These are phyloP conservation scores for Populus alba DNA, from an alignment of 345 rosid genomes.

Conservation along the genomic window DNA sequence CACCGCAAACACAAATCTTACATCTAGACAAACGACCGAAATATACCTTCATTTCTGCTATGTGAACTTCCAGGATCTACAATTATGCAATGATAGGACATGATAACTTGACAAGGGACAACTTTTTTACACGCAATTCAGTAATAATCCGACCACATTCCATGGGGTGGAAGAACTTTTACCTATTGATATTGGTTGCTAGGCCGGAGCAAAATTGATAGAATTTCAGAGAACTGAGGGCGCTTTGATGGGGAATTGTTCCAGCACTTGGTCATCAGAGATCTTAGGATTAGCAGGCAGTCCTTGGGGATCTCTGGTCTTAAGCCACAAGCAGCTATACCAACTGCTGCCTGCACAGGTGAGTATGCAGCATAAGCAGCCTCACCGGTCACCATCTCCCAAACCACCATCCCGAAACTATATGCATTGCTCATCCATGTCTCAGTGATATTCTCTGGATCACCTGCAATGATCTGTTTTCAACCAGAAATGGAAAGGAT, in stretches of 20 bases:
- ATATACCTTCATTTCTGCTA: constrained; percentile 21
- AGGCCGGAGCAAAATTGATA: constrained; percentile 45
- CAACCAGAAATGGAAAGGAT: constrained; percentile 14
- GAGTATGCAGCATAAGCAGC: constrained; percentile 82
- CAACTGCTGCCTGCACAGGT: constrained; percentile 96
- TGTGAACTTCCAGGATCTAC: constrained; percentile 16
- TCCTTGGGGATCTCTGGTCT: constrained; percentile 95
- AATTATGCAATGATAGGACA: constrained; percentile 3
- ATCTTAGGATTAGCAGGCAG: constrained; percentile 67
- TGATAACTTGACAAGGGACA: neutral
- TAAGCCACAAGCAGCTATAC: constrained; percentile 91
- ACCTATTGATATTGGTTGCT: constrained; percentile 46
- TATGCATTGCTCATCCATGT: constrained; percentile 97
- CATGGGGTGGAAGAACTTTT: constrained; percentile 10
- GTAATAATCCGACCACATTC: neutral
- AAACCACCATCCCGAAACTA: constrained; percentile 91
- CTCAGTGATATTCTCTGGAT: constrained; percentile 83
- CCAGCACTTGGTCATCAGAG: constrained; percentile 88
- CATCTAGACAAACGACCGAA: neutral
- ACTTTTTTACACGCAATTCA: neutral
- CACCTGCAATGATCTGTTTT: constrained; percentile 88
- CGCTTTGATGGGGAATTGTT: constrained; percentile 74
- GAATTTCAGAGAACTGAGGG: constrained; percentile 68
- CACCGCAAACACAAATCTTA: no score
- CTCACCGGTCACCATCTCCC: constrained; percentile 98